phyloP scores from a whole-genome alignment of 768 basidiomycete species.

The Macrocybe gigantea region DNA sequence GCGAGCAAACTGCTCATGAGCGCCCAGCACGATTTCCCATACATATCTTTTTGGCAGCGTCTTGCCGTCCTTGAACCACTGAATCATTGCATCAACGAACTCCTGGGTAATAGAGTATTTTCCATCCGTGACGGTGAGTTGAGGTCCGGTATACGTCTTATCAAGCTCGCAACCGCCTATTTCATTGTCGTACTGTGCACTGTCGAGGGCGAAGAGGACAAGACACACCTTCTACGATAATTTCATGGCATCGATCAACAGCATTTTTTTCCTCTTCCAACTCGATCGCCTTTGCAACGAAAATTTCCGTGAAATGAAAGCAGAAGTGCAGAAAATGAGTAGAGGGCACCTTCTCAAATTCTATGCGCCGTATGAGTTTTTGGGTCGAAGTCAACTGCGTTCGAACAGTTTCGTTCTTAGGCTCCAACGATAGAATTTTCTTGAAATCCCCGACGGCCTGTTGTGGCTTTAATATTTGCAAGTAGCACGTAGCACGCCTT shows the following conservation, averaged over 20 bases:
- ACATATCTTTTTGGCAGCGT: conserved; percentile 83
- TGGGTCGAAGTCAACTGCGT: conserved; percentile 82
- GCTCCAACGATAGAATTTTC: conserved; percentile 78
- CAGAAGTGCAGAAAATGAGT: background rate
- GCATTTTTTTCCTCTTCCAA: conserved; percentile 84
- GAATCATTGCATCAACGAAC: conserved; percentile 82
- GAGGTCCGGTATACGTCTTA: conserved; percentile 67
- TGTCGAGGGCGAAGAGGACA: background rate
- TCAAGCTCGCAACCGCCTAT: conserved; percentile 80
- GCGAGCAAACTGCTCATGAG: conserved; percentile 64
- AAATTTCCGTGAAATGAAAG: background rate
- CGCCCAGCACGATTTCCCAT: conserved; percentile 94
- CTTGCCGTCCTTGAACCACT: conserved; percentile 94
- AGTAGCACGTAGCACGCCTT: conserved; percentile 85
- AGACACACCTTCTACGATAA: conserved; percentile 67
- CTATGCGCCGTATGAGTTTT: conserved; percentile 84
- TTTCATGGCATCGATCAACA: conserved; percentile 68
- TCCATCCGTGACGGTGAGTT: conserved; percentile 52
- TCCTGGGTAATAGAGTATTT: conserved; percentile 69
- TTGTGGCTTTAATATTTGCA: conserved; percentile 86
- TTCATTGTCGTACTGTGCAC: background rate
- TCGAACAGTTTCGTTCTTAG: conserved; percentile 75
- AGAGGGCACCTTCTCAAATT: conserved; percentile 79
- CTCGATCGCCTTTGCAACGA: conserved; percentile 69
- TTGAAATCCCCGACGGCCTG: conserved; percentile 85